Percentiles rank a stretch among this genome's conserved stretches.
phyloP scores from a whole-genome alignment of 1,284 basidiomycete species.

The Cutaneotrichosporon dermatis region DNA sequence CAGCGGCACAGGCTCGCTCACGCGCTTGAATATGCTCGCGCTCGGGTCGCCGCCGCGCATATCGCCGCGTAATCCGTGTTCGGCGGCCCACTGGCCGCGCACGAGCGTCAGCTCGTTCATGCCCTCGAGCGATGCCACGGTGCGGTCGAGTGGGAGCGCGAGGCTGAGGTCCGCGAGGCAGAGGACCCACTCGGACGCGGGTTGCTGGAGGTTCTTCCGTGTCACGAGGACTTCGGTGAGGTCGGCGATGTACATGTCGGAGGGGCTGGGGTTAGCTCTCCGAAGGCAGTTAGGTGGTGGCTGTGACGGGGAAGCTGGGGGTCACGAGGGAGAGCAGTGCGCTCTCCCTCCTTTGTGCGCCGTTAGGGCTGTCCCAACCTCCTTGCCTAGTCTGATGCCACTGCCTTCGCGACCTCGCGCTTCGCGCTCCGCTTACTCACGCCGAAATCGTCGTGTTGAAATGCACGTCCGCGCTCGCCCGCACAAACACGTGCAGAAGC shows the following conservation, averaged over 20 bases:
- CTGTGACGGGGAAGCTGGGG: no score
- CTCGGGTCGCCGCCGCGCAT: constrained; percentile 71
- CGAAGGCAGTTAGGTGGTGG: no score
- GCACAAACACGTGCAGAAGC: constrained; percentile 71
- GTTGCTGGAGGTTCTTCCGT: constrained; percentile 63
- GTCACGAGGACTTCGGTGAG: constrained; percentile 80
- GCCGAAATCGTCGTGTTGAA: constrained; percentile 81
- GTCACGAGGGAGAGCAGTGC: no score
- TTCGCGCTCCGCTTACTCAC: constrained; percentile 53
- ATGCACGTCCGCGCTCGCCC: constrained; percentile 72
- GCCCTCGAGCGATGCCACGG: constrained; percentile 85
- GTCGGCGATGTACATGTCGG: constrained; percentile 97
- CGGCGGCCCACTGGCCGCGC: constrained; percentile 67
- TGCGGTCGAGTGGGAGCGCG: constrained; percentile 85
- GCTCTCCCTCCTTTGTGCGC: no score
- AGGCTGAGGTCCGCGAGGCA: constrained; percentile 72
- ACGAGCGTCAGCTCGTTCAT: constrained; percentile 80
- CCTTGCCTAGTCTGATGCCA: no score
- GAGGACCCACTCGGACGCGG: constrained; percentile 77
- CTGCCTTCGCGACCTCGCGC: no score
- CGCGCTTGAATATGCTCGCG: constrained; percentile 85
- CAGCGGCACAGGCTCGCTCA: constrained; percentile 63
- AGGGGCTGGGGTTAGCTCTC: constrained; percentile 55
- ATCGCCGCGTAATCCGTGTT: constrained; percentile 52
- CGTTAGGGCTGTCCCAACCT: no score